These are phyloP conservation scores for Emericellopsis cladophorae DNA, from an alignment of 2,329 filamentous ascomycete species.

Conservation along the genomic window DNA sequence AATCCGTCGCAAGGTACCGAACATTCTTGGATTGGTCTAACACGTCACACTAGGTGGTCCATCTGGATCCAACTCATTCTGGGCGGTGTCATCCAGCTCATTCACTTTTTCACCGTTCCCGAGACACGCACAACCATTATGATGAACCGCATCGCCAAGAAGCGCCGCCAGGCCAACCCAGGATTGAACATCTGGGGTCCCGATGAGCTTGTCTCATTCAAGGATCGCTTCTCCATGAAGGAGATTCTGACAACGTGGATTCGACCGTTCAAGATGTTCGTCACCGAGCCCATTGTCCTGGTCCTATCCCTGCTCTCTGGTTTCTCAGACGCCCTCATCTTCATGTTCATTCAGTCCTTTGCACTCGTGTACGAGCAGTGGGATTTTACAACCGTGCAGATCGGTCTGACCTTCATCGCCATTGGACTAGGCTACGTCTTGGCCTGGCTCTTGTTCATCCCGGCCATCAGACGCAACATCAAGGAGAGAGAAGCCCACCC, in stretches of 20 bases:
- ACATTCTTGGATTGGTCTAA: background rate
- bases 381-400: constrained; percentile 41
- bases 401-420: constrained; percentile 51
- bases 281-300: constrained; percentile 63
- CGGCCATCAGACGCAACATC: constrained; percentile 40
- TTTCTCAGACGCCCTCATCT: constrained; percentile 64
- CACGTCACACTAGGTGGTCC: constrained; percentile 30
- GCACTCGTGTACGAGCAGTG: constrained; percentile 55
- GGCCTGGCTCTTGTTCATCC: constrained; percentile 46
- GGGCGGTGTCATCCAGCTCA: constrained; percentile 52
- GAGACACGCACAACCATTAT: constrained; percentile 68
- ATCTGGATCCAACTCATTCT: constrained; percentile 83
- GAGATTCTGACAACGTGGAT: constrained; percentile 45
- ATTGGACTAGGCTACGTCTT: constrained; percentile 55
- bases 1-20: background rate
- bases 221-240: constrained; percentile 41
- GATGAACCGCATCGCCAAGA: constrained; percentile 70
- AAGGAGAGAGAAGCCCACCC: constrained; percentile 35
- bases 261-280: constrained; percentile 60
- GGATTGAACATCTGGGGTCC: constrained; percentile 56
- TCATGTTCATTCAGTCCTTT: constrained; percentile 66
- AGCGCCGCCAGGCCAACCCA: constrained; percentile 39
- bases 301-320: constrained; percentile 58
- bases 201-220: constrained; percentile 53
- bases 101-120: constrained; percentile 59